Evolutionary conservation across 202 grass and related monocot genomes (phyloP), one percentile per base, ranked within the genome.

Genomic region (Carex sylvatica): DNA sequence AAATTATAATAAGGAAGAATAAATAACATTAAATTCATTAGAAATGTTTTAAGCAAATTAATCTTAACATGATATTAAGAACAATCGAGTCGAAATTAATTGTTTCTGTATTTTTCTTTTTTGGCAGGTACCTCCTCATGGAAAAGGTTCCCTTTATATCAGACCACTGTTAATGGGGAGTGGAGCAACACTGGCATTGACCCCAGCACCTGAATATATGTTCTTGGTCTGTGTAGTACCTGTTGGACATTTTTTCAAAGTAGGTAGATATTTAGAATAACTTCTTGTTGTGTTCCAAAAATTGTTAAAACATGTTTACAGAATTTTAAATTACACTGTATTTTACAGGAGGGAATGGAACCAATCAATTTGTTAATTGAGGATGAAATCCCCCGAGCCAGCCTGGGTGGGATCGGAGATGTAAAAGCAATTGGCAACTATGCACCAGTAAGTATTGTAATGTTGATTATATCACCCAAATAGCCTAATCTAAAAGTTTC

Each of bases 371-470:
- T 99, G 63, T 22, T 88, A 1, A 65, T 99, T 31, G 66, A 89
- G 23, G 89, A 93, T 74, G 85, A 80, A 54, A 30, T 85, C 71
- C 93, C 89, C 89, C 96, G 93, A 63, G 91, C 93, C 2, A 82
- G 84, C 88, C 96, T 93, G 1, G 96, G 96, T 68, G 93, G 96
- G 2, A 92, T 89, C 14, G 96, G 96, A 59, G 89, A 80, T n/a
- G 96, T 99, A 61, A 99, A 99, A 75, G 86, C 93, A 52, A 99
- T 96, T 82, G 15, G 89, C 52, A 99, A 99, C 91, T 99, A 96
- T 86, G 91, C 83, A 23, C 96, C 96, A 70, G 95, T 98, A 89
- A 19, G 73, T 65, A 59, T 78, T 66, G 11, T 16, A 20, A 30
- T 77, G 15, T 72, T 13, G 12, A 20, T 70, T 42, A 40, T 40